Percentiles rank a stretch among this genome's conserved stretches.
Conservation (phyloP, 169 alveolate species). For the Babesia bigemina region DNA sequence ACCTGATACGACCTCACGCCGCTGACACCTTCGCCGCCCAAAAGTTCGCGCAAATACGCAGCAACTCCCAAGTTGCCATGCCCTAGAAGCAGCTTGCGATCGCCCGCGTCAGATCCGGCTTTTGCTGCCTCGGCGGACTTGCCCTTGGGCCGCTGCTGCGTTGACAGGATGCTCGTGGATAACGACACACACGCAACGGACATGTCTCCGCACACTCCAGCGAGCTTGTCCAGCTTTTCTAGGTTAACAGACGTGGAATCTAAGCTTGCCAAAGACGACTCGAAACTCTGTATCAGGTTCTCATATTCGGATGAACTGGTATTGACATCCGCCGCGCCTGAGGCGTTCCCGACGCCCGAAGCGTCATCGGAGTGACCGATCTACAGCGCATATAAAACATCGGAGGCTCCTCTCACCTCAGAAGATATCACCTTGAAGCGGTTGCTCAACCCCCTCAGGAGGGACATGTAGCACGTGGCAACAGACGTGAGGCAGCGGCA, state of each 20-base stretch:
- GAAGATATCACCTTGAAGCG: background rate
- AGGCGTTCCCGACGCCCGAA: background rate
- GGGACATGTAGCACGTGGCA: slow-evolving; percentile 16
- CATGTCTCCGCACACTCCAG: slow-evolving; percentile 35
- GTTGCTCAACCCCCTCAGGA: slow-evolving; percentile 10
- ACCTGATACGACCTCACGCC: slow-evolving; percentile 19
- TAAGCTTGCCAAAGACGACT: background rate
- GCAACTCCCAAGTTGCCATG: slow-evolving; percentile 49
- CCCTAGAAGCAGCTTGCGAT: slow-evolving; percentile 40
- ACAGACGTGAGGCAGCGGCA: slow-evolving; percentile 24
- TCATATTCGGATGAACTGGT: slow-evolving; percentile 8
- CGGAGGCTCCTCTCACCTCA: background rate
- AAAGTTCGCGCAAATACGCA: slow-evolving; percentile 10
- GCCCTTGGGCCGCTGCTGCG: slow-evolving; percentile 14
- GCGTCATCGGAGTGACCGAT: background rate
- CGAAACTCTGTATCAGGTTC: slow-evolving; percentile 8
- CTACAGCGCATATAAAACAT: background rate
- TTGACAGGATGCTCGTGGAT: slow-evolving; percentile 26
- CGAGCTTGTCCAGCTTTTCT: slow-evolving; percentile 7
- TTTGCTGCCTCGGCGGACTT: slow-evolving; percentile 12
- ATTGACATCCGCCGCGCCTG: background rate
- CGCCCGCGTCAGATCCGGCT: slow-evolving; percentile 10
- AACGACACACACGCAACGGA: slow-evolving; percentile 16
- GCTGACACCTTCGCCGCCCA: background rate
- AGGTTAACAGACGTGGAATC: background rate